phyloP scores from a whole-genome alignment of 257 asterid species.

The Perilla frutescens region DNA sequence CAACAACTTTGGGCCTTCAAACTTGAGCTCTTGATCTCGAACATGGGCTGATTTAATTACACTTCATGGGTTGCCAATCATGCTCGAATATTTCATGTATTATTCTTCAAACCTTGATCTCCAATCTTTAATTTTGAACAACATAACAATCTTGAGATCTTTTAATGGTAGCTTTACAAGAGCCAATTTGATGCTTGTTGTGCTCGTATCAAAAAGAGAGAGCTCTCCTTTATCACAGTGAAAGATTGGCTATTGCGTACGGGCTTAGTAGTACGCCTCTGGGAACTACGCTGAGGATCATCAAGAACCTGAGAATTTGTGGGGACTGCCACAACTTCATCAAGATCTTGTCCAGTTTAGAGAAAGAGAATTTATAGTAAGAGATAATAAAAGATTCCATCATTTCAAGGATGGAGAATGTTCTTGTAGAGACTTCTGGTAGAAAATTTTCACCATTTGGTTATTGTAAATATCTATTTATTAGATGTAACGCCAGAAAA shows the following conservation, averaged over 20 bases:
- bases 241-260: constrained; percentile 50
- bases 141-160: no score
- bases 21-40: no score
- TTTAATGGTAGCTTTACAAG: no score
- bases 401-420: constrained; percentile 58
- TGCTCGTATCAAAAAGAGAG: no score
- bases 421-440: constrained; percentile 59
- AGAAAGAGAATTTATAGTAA: constrained; percentile 49
- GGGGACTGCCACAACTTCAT: constrained; percentile 58
- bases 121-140: no score
- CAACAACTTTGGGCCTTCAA: no score
- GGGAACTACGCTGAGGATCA: constrained; percentile 50
- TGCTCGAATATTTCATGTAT: no score
- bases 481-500: not conserved
- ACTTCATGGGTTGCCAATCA: no score
- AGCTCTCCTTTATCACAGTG: constrained; percentile 56
- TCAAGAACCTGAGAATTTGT: constrained; percentile 58
- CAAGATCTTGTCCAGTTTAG: constrained; percentile 51
- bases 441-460: constrained; percentile 6
- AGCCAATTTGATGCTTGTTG: no score
- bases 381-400: constrained; percentile 61
- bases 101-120: no score
- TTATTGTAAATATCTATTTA: not conserved
- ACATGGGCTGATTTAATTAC: no score
- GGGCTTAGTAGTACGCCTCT: constrained; percentile 54